Evolutionary conservation across 495 filamentous ascomycete genomes (phyloP).

Genomic region (Annulohypoxylon moriforme): DNA sequence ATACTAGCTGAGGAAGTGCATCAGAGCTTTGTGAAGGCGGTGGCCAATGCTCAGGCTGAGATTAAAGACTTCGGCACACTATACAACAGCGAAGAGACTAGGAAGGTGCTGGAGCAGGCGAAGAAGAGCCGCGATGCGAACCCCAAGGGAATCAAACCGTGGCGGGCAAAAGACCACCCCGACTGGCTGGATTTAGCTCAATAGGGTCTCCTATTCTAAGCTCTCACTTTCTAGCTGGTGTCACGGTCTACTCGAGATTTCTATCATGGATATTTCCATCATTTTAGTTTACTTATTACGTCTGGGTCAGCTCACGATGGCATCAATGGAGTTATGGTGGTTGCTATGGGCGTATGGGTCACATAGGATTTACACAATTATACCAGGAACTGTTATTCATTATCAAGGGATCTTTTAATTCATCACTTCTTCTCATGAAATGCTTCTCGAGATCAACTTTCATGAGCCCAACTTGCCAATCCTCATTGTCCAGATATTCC

Average conservation of each 20-base stretch:
- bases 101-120: slow-evolving; percentile 55
- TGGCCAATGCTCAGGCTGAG: slow-evolving; percentile 53
- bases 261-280: background rate
- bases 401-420: background rate
- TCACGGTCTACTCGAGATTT: background rate
- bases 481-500: background rate
- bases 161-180: slow-evolving; percentile 61
- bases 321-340: background rate
- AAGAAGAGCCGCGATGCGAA: slow-evolving; percentile 58
- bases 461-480: background rate
- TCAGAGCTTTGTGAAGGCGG: slow-evolving; percentile 52
- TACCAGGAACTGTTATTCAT: background rate
- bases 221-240: background rate
- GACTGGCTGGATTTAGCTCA: slow-evolving; percentile 55
- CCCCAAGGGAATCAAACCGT: slow-evolving; percentile 61
- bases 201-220: slow-evolving; percentile 19
- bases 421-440: slow-evolving; percentile 12
- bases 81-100: slow-evolving; percentile 53
- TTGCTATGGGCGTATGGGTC: background rate
- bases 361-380: background rate
- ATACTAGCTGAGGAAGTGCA: slow-evolving; percentile 54
- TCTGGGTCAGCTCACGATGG: background rate
- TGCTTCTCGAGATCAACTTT: background rate
- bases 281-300: background rate
- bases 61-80: slow-evolving; percentile 56